A percentile compares a stretch with the other conserved stretches of the same genome.
Conservation (phyloP, 1,139 yeast genomes). For the Suzukiozyma palmioleophila region DNA sequence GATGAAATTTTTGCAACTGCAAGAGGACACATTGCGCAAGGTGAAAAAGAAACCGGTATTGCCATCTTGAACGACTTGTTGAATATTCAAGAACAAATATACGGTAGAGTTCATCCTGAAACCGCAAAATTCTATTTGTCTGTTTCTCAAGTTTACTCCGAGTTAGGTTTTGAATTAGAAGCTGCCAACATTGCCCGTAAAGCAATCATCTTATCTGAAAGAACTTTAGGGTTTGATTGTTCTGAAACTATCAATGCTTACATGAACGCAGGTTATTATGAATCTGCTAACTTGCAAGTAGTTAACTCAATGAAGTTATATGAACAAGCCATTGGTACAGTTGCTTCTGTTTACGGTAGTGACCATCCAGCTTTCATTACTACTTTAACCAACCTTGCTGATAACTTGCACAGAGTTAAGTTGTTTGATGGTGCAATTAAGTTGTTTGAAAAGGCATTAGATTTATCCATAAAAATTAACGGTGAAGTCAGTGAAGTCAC, state of each 20-base stretch:
- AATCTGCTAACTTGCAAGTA: conserved; percentile 55
- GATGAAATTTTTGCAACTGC: conserved; percentile 80
- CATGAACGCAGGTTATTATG: conserved; percentile 72
- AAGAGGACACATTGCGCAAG: conserved; percentile 42
- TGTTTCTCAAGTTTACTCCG: conserved; percentile 65
- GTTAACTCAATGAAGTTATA: conserved; percentile 62
- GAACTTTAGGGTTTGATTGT: conserved; percentile 78
- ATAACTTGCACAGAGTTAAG: conserved; percentile 52
- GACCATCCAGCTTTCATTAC: conserved; percentile 69
- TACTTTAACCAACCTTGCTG: conserved; percentile 62
- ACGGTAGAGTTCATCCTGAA: conserved; percentile 76
- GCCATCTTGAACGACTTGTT: conserved; percentile 66
- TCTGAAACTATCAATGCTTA: conserved; percentile 70
- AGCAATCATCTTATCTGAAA: conserved; percentile 70
- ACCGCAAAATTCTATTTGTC: conserved; percentile 68
- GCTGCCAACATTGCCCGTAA: conserved; percentile 71
- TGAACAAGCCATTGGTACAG: conserved; percentile 54
- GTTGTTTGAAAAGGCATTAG: conserved; percentile 48
- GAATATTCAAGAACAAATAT: conserved; percentile 74
- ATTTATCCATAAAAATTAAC: conserved; percentile 42
- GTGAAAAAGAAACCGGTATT: conserved; percentile 47
- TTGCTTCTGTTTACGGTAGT: conserved; percentile 50
- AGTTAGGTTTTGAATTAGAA: conserved; percentile 50
- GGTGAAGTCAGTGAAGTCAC: conserved; percentile 59
- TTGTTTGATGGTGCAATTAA: conserved; percentile 27